Evolutionary conservation across 2,329 filamentous ascomycete genomes (phyloP).

Genomic region (Myrmaecium sp.): DNA sequence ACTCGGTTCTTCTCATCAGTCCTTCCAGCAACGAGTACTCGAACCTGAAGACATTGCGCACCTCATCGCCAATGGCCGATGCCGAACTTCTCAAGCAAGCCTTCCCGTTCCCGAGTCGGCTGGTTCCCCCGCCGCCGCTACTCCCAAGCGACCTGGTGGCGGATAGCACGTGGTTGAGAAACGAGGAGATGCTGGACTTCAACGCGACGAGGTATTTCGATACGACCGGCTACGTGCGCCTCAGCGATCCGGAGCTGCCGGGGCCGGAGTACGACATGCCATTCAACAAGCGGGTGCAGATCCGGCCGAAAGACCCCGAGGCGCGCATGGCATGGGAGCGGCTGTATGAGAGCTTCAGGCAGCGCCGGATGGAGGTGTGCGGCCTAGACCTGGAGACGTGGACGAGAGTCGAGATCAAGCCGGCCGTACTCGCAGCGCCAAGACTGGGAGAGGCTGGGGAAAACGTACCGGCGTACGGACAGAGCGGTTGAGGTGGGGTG

Average conservation of each 20-base stretch:
- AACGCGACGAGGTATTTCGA: constrained; percentile 27
- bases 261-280: constrained; percentile 35
- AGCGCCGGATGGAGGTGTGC: constrained; percentile 34
- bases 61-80: constrained; percentile 12
- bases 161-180: constrained; percentile 15
- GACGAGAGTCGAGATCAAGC: background rate
- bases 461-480: too few species aligned
- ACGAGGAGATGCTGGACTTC: too few species aligned
- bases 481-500: too few species aligned
- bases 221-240: constrained; percentile 27
- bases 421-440: background rate
- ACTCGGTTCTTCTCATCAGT: constrained; percentile 20
- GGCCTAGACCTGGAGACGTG: constrained; percentile 30
- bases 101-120: constrained; percentile 14
- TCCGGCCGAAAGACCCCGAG: constrained; percentile 28
- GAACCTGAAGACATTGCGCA: constrained; percentile 14
- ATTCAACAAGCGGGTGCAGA: constrained; percentile 21
- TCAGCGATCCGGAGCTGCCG: constrained; percentile 30
- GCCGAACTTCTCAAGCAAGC: constrained; percentile 16
- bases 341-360: constrained; percentile 32
- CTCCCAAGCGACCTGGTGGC: constrained; percentile 22
- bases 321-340: constrained; percentile 32
- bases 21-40: constrained; percentile 17
- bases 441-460: too few species aligned
- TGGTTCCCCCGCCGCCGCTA: constrained; percentile 21